These are phyloP conservation scores for Fusarium odoratissimum DNA, from an alignment of 2,329 filamentous ascomycete genomes.

Conservation along the genomic window DNA sequence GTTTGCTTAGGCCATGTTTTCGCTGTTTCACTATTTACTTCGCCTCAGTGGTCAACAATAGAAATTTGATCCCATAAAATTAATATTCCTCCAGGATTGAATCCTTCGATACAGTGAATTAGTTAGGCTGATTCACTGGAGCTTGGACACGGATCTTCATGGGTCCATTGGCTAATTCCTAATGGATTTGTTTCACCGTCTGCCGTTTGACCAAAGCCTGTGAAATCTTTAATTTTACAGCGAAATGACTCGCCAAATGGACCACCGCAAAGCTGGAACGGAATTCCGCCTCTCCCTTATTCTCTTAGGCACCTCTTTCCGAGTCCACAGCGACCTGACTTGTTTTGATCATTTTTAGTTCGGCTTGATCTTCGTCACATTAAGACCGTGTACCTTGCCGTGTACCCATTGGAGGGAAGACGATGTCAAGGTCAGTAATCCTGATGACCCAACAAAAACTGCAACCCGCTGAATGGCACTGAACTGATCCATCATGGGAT, in stretches of 20 bases:
- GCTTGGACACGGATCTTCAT: rapidly evolving
- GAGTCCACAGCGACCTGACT: neutral
- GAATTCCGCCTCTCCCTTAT: neutral
- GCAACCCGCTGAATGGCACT: neutral
- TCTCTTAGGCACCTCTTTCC: rapidly evolving
- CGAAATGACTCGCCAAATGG: rapidly evolving
- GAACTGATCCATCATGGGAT: constrained; percentile 20
- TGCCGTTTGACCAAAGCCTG: rapidly evolving
- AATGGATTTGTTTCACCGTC: neutral
- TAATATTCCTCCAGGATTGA: neutral
- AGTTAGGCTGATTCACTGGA: neutral
- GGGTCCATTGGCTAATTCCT: too few relatives aligned
- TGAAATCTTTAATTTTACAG: neutral
- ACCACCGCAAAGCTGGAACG: neutral
- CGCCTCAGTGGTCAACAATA: neutral
- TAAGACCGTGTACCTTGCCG: neutral
- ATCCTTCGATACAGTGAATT: neutral
- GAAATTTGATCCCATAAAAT: neutral
- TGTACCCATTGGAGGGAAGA: constrained; percentile 5
- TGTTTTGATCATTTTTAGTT: neutral
- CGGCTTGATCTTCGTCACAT: neutral
- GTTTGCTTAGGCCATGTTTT: neutral
- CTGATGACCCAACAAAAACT: constrained; percentile 8
- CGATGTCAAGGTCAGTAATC: neutral
- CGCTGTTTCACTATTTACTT: neutral